A percentile compares a stretch with the other conserved stretches of the same genome.
These are phyloP conservation scores for Castanea sativa DNA, from an alignment of 306 rosid species.

Conservation along the genomic window DNA sequence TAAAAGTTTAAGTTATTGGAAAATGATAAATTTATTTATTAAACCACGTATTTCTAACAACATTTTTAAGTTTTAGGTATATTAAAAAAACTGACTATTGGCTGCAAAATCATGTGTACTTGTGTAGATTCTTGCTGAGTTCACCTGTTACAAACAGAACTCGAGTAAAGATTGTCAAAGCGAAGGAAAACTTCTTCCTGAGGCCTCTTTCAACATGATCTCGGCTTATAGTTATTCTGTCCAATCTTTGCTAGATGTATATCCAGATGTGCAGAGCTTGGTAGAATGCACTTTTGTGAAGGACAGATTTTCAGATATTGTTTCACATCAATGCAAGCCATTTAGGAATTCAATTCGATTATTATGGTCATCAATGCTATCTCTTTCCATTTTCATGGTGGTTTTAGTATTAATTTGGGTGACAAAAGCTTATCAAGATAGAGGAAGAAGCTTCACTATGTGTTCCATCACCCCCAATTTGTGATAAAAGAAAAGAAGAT, in stretches of 20 bases:
- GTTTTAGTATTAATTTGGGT: slow-evolving; percentile 43
- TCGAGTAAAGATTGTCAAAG: slow-evolving; percentile 34
- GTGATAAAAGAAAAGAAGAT: slow-evolving; percentile 4
- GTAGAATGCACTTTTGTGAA: slow-evolving; percentile 51
- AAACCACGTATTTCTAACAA: too few species aligned
- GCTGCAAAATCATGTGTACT: background rate
- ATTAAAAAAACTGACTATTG: background rate
- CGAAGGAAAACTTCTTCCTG: slow-evolving; percentile 44
- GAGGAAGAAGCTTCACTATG: slow-evolving; percentile 25
- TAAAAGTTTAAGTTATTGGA: too few species aligned
- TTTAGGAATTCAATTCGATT: slow-evolving; percentile 31
- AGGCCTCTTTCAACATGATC: slow-evolving; percentile 46
- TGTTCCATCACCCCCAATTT: slow-evolving; percentile 21
- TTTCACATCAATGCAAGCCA: slow-evolving; percentile 61
- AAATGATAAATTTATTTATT: too few species aligned
- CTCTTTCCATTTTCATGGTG: slow-evolving; percentile 60
- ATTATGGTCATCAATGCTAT: slow-evolving; percentile 51
- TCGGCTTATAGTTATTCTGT: slow-evolving; percentile 55
- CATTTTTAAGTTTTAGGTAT: background rate
- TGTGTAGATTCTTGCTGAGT: slow-evolving; percentile 41
- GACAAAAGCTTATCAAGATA: slow-evolving; percentile 38
- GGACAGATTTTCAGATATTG: slow-evolving; percentile 43
- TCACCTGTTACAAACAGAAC: slow-evolving; percentile 34
- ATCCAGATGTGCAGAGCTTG: slow-evolving; percentile 58
- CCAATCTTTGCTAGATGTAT: slow-evolving; percentile 55